Conservation (phyloP, 176 grass and related monocot species). For the Musa beccarii region DNA sequence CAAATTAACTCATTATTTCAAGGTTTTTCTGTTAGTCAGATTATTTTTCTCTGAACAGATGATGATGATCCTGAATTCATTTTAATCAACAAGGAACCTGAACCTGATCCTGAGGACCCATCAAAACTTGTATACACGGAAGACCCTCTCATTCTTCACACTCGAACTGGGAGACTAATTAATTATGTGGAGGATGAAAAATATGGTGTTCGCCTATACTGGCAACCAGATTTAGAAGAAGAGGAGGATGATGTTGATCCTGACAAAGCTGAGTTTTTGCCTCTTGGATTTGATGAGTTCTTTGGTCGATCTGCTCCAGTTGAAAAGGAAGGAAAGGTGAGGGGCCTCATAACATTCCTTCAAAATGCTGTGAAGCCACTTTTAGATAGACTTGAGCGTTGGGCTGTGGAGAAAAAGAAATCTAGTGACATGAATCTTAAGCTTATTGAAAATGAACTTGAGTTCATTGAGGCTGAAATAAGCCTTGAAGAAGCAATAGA, state of each 20-base stretch:
- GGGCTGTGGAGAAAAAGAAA: conserved; percentile 19
- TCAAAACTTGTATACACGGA: conserved; percentile 29
- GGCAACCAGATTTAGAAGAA: conserved; percentile 20
- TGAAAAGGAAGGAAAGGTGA: conserved; percentile 13
- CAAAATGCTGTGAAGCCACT: conserved; percentile 11
- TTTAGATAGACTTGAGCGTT: conserved; percentile 13
- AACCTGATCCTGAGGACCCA: conserved; percentile 29
- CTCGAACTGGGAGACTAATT: conserved; percentile 24
- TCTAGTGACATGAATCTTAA: conserved; percentile 11
- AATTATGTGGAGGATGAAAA: conserved; percentile 30
- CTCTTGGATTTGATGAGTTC: conserved; percentile 27
- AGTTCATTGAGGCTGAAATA: conserved; percentile 27
- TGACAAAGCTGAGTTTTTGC: conserved; percentile 21
- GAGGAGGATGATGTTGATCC: conserved; percentile 20
- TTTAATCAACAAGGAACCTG: conserved; percentile 33
- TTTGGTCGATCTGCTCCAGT: conserved; percentile 4
- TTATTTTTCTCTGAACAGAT: conserved; percentile 2
- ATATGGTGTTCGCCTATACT: conserved; percentile 27
- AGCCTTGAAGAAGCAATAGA: conserved; percentile 23
- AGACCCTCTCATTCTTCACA: conserved; percentile 33
- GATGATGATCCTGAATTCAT: conserved; percentile 26
- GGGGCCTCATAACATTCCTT: conserved; percentile 7
- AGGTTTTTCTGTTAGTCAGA: too few relatives aligned
- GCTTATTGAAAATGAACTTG: conserved; percentile 23
- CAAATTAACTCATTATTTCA: too few relatives aligned